Conservation (phyloP, 371 early-diverging fungal species). For the Mucor piriformis region DNA sequence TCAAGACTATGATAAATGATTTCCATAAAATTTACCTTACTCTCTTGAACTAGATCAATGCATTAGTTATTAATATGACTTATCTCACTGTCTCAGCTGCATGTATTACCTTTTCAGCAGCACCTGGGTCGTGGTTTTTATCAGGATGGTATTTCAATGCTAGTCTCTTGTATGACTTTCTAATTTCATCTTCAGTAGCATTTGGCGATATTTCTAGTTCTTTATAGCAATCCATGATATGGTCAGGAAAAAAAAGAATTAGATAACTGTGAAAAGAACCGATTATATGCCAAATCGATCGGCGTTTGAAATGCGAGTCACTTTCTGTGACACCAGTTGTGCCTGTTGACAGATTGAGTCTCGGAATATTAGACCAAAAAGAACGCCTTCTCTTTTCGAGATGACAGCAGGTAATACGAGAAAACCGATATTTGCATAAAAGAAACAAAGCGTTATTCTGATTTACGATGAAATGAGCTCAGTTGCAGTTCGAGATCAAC, state of each 20-base stretch:
- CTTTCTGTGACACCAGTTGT: too few relatives aligned
- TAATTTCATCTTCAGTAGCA: slow-evolving; percentile 85
- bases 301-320: too few relatives aligned
- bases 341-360: too few relatives aligned
- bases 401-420: too few relatives aligned
- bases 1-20: background rate
- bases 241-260: background rate
- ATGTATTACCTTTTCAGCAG: slow-evolving; percentile 27
- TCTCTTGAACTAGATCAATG: slow-evolving; percentile 14
- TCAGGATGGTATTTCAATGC: slow-evolving; percentile 87
- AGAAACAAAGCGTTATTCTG: too few relatives aligned
- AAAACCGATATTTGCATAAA: too few relatives aligned
- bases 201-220: slow-evolving; percentile 79
- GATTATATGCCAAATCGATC: too few relatives aligned
- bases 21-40: slow-evolving; percentile 14
- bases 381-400: too few relatives aligned
- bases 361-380: background rate
- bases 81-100: too few relatives aligned
- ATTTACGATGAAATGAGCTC: too few relatives aligned
- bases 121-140: slow-evolving; percentile 56
- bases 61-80: background rate
- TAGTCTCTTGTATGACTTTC: slow-evolving; percentile 88
- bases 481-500: too few relatives aligned
- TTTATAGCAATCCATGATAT: slow-evolving; percentile 82
- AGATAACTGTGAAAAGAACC: too few relatives aligned